Evolutionary conservation across 768 basidiomycete genomes (phyloP).

Genomic region (Tulasnella sp.): DNA sequence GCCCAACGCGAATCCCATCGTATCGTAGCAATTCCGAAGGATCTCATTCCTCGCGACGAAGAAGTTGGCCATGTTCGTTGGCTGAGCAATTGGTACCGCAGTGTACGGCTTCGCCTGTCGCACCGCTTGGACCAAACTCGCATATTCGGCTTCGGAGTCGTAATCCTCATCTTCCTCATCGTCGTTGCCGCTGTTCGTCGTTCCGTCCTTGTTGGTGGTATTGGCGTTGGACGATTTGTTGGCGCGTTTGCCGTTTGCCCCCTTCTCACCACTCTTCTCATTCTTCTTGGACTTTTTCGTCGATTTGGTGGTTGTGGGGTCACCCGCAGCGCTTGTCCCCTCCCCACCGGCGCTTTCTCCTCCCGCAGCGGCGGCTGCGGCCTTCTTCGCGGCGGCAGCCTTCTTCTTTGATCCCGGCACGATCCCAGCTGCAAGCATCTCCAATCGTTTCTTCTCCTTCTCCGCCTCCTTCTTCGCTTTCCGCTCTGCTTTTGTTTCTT

Average conservation of each 20-base stretch:
- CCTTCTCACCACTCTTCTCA: slow-evolving; percentile 25
- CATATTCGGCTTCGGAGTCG: slow-evolving; percentile 17
- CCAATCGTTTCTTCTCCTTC: slow-evolving; percentile 17
- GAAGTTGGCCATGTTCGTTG: slow-evolving; percentile 10
- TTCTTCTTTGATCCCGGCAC: slow-evolving; percentile 12
- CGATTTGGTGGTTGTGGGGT: slow-evolving; percentile 22
- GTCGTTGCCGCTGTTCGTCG: not conserved
- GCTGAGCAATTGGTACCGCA: slow-evolving; percentile 15
- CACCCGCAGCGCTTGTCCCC: slow-evolving; percentile 26
- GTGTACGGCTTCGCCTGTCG: not conserved
- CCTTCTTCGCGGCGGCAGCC: slow-evolving; percentile 45
- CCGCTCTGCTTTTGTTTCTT: slow-evolving; percentile 71
- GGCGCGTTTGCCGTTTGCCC: not conserved
- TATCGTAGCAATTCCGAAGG: slow-evolving; percentile 17
- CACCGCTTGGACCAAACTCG: slow-evolving; percentile 12
- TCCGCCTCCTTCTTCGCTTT: slow-evolving; percentile 17
- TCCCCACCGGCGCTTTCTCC: slow-evolving; percentile 53
- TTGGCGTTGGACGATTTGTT: not conserved
- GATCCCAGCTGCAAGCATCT: slow-evolving; percentile 10
- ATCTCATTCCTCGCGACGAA: slow-evolving; percentile 18
- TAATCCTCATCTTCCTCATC: slow-evolving; percentile 15
- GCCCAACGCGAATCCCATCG: slow-evolving; percentile 11
- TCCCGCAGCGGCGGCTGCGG: slow-evolving; percentile 48
- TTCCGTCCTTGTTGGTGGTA: not conserved
- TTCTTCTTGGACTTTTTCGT: slow-evolving; percentile 59